These are phyloP conservation scores for Rubroboletus pulcherrimus DNA, from an alignment of 768 basidiomycete genomes.

Conservation along the genomic window DNA sequence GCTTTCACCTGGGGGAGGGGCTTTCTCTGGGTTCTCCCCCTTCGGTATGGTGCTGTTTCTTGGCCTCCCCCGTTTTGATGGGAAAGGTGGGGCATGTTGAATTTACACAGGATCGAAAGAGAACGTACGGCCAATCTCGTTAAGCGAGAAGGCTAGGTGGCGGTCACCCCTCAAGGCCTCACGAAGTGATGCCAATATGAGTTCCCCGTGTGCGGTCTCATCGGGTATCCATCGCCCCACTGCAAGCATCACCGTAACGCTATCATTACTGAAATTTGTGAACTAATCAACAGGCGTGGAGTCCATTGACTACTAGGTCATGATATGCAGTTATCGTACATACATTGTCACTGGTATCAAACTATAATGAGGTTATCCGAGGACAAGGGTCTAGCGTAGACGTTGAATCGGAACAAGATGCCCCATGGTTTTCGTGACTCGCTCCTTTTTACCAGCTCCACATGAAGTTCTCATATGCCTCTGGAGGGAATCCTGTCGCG, in stretches of 20 bases:
- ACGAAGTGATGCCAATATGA: neutral
- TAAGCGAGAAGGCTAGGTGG: neutral
- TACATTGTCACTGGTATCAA: neutral
- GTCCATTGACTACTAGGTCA: neutral
- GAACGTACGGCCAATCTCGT: neutral
- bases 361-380: neutral
- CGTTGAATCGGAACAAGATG: neutral
- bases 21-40: too few relatives aligned
- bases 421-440: too few relatives aligned
- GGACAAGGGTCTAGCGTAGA: neutral
- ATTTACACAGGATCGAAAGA: too few relatives aligned
- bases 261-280: neutral
- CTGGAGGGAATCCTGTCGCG: constrained; percentile 25
- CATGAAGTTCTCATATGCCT: constrained; percentile 22
- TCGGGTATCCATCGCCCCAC: too few relatives aligned
- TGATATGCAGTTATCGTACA: neutral
- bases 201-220: neutral
- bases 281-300: neutral
- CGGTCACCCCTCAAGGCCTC: too few relatives aligned
- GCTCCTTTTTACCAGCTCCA: neutral
- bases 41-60: neutral
- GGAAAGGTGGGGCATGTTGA: neutral
- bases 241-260: neutral
- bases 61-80: neutral
- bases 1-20: neutral